A percentile compares a stretch with the other conserved stretches of the same genome.
These are phyloP conservation scores for Escallonia herrerae DNA, from an alignment of 129 eudicot genomes.

Conservation along the genomic window DNA sequence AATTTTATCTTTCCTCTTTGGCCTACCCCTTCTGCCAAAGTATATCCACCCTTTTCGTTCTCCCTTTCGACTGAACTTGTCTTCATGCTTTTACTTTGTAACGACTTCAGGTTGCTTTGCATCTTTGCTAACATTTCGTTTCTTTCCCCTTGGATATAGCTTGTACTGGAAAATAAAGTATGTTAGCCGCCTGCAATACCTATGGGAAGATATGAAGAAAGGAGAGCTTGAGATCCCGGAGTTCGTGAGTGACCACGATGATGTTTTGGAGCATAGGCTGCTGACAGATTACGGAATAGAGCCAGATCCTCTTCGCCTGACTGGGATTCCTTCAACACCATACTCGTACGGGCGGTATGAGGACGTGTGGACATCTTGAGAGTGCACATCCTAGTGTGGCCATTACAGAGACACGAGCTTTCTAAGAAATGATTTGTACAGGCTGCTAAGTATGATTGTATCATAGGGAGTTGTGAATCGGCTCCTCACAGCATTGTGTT, in stretches of 20 bases:
- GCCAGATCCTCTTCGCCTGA: slow-evolving; percentile 73
- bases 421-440: no score
- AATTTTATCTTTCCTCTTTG: no score
- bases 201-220: slow-evolving; percentile 90
- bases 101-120: no score
- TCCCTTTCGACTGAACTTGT: not conserved
- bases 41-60: no score
- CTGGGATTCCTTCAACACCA: slow-evolving; percentile 48
- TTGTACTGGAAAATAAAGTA: slow-evolving; percentile 93
- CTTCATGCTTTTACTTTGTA: not conserved
- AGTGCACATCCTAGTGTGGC: slow-evolving; percentile 37
- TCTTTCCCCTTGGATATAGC: slow-evolving; percentile 22
- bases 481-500: no score
- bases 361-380: slow-evolving; percentile 64
- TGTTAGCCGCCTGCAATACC: slow-evolving; percentile 82
- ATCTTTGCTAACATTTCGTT: not conserved
- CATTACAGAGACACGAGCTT: no score
- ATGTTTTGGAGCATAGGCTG: slow-evolving; percentile 81
- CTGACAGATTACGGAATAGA: slow-evolving; percentile 91
- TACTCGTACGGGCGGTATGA: slow-evolving; percentile 60
- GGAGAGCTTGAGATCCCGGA: slow-evolving; percentile 90
- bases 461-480: not conserved
- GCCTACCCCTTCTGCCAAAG: no score
- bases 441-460: no score
- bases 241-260: slow-evolving; percentile 71